A percentile compares a stretch with the other conserved stretches of the same genome.
Conservation (phyloP, 2,329 filamentous ascomycete genomes). For the Zasmidium angulare region DNA sequence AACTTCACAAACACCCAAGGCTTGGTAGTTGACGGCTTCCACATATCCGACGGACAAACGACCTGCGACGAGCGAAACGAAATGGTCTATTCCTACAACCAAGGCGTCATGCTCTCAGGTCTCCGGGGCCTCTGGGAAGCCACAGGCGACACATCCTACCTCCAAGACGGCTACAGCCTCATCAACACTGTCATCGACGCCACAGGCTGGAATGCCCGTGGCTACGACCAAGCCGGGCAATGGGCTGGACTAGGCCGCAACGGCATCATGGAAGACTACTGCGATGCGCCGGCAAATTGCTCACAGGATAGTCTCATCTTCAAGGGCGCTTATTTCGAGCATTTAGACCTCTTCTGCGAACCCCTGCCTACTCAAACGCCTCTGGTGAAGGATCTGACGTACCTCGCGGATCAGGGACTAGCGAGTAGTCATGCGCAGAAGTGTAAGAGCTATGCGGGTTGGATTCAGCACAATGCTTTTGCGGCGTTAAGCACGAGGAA, state of each 20-base stretch:
- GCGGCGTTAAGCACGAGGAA: constrained; percentile 69
- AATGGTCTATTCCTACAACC: constrained; percentile 95
- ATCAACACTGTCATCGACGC: constrained; percentile 72
- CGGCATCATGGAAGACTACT: constrained; percentile 81
- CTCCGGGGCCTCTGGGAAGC: constrained; percentile 78
- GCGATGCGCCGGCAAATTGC: constrained; percentile 73
- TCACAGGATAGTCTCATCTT: constrained; percentile 86
- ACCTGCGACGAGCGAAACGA: constrained; percentile 73
- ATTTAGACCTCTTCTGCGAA: constrained; percentile 76
- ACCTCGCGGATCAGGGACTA: constrained; percentile 34
- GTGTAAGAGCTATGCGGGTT: constrained; percentile 68
- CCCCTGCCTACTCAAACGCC: constrained; percentile 53
- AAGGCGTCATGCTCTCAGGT: constrained; percentile 85
- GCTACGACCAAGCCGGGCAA: constrained; percentile 13
- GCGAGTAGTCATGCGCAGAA: constrained; percentile 53
- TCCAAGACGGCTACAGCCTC: constrained; percentile 75
- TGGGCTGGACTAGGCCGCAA: constrained; percentile 78
- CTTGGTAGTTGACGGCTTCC: constrained; percentile 80
- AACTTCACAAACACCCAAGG: constrained; percentile 78
- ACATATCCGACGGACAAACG: constrained; percentile 64
- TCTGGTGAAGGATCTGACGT: constrained; percentile 47
- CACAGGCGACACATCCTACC: constrained; percentile 68
- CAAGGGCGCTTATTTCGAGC: constrained; percentile 95
- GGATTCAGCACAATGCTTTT: constrained; percentile 76
- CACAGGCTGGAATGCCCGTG: constrained; percentile 64